These are phyloP conservation scores for Gaultheria prostrata DNA, from an alignment of 148 eudicot genomes.

Conservation along the genomic window DNA sequence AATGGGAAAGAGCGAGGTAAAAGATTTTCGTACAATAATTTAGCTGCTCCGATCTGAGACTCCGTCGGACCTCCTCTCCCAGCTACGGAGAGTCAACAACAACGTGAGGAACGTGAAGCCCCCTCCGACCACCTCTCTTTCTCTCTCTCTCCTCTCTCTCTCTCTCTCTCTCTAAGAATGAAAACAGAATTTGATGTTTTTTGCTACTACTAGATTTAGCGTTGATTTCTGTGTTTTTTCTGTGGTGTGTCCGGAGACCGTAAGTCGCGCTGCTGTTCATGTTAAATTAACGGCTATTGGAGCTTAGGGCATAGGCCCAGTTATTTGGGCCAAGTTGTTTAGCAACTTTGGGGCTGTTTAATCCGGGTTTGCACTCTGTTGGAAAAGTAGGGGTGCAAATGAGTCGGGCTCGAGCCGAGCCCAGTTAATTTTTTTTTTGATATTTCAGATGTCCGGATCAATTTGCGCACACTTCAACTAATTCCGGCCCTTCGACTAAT, in stretches of 20 bases:
- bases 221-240: not conserved
- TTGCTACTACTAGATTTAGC: not conserved
- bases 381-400: no score
- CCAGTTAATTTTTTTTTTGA: no score
- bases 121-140: constrained; percentile 7
- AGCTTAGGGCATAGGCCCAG: not conserved
- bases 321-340: not conserved
- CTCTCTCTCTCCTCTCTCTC: not conserved
- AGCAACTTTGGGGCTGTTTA: not conserved
- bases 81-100: not conserved
- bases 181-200: not conserved
- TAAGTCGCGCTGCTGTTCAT: not conserved
- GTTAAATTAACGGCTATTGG: constrained; percentile 8
- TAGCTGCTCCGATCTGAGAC: constrained; percentile 38
- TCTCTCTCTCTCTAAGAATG: not conserved
- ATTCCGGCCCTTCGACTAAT: no score
- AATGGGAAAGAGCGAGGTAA: not conserved
- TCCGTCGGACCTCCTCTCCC: constrained; percentile 27
- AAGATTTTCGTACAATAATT: constrained; percentile 24
- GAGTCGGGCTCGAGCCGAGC: no score
- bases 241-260: not conserved
- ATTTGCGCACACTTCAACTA: no score
- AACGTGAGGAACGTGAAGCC: not conserved
- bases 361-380: not conserved
- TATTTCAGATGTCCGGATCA: no score